phyloP scores from a whole-genome alignment of 2,329 filamentous ascomycete species.

The Ascochyta pisi region DNA sequence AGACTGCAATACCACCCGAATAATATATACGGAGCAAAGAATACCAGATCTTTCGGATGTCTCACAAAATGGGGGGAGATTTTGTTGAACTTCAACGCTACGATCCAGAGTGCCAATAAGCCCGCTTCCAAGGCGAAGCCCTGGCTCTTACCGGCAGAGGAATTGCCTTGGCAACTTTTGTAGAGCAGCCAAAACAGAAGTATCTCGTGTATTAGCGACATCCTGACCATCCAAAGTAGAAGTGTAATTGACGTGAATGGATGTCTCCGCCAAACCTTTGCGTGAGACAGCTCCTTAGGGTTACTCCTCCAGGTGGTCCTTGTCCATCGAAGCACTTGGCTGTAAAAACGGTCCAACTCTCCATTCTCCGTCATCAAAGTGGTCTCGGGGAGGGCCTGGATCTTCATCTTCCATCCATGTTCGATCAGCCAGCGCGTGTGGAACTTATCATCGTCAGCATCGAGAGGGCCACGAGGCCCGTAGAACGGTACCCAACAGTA shows the following conservation, averaged over 20 bases:
- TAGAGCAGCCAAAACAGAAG: neutral
- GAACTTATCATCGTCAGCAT: slow-evolving; percentile 68
- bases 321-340: neutral
- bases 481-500: slow-evolving; percentile 2
- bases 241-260: neutral
- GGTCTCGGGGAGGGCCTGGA: slow-evolving; percentile 60
- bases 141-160: neutral
- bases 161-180: neutral
- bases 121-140: neutral
- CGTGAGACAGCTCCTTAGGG: neutral
- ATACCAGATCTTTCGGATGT: neutral
- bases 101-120: neutral
- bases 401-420: slow-evolving; percentile 43
- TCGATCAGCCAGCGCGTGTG: slow-evolving; percentile 62
- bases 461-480: slow-evolving; percentile 58
- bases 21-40: neutral
- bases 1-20: neutral
- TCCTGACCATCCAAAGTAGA: neutral
- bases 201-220: neutral
- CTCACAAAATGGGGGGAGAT: neutral
- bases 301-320: slow-evolving; percentile 2
- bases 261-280: neutral
- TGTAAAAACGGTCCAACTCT: neutral
- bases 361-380: slow-evolving; percentile 47
- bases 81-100: slow-evolving; percentile 1